Percentiles rank a stretch among this genome's conserved stretches.
These are phyloP conservation scores for Dorcoceras hygrometricum DNA, from an alignment of 257 asterid species.

Conservation along the genomic window DNA sequence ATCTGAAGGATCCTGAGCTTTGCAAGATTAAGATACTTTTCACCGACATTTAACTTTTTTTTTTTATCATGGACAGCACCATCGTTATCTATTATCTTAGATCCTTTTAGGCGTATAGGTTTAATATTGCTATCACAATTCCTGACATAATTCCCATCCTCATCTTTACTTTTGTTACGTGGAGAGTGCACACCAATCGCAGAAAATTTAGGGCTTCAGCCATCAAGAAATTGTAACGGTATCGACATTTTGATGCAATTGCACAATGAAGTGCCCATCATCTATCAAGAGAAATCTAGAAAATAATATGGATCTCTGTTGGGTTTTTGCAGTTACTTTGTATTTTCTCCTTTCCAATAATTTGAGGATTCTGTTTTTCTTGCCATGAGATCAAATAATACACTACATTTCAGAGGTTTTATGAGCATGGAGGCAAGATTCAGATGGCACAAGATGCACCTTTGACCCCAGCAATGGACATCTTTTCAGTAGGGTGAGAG, in stretches of 20 bases:
- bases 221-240: neutral
- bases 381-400: slow-evolving; percentile 15
- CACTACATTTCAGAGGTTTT: slow-evolving; percentile 74
- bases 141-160: neutral
- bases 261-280: neutral
- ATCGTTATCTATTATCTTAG: neutral
- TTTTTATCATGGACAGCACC: neutral
- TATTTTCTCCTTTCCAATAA: slow-evolving; percentile 11
- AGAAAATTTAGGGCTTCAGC: slow-evolving; percentile 6
- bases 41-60: too few species aligned
- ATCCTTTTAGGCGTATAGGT: neutral
- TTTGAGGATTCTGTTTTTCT: slow-evolving; percentile 18
- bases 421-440: slow-evolving; percentile 90
- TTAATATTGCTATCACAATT: too few species aligned
- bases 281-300: slow-evolving; percentile 1
- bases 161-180: too few species aligned
- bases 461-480: slow-evolving; percentile 91
- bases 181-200: neutral
- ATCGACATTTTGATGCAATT: neutral
- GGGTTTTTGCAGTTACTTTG: slow-evolving; percentile 15
- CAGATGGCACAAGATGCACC: slow-evolving; percentile 79
- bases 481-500: slow-evolving; percentile 96
- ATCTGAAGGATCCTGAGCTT: neutral
- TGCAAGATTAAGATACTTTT: neutral
- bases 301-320: slow-evolving; percentile 4